These are phyloP conservation scores for Spizellomyces punctatus DNA, from an alignment of 192 early-diverging fungal genomes.

Conservation along the genomic window DNA sequence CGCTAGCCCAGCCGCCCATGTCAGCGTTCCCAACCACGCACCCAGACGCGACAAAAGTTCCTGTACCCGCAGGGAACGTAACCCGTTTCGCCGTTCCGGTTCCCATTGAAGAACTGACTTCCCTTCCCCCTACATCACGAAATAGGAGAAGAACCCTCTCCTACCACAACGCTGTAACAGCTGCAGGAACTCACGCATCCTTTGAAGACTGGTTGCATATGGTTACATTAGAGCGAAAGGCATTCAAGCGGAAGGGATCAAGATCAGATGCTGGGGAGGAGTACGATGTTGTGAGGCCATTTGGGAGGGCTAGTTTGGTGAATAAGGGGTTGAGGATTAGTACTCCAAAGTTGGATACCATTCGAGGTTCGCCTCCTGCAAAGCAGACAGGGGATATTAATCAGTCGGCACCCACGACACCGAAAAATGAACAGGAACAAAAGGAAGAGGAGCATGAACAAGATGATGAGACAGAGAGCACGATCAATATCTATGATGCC, in stretches of 20 bases:
- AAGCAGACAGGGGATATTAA: not conserved
- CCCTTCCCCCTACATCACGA: constrained; percentile 37
- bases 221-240: constrained; percentile 34
- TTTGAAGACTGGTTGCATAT: constrained; percentile 53
- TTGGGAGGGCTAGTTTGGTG: constrained; percentile 2
- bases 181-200: constrained; percentile 36
- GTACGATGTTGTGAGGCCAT: constrained; percentile 41
- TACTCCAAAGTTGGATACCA: not conserved
- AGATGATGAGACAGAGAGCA: constrained; percentile 7
- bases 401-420: not conserved
- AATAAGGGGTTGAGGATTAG: not conserved
- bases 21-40: constrained; percentile 9
- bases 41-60: constrained; percentile 19
- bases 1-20: constrained; percentile 11
- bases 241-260: not conserved
- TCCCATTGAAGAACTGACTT: constrained; percentile 13
- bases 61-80: constrained; percentile 41
- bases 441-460: not conserved
- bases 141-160: constrained; percentile 42
- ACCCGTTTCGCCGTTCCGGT: constrained; percentile 48
- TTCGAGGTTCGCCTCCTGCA: constrained; percentile 1
- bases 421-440: not conserved
- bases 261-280: constrained; percentile 18
- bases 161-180: constrained; percentile 48
- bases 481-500: constrained; percentile 42